Evolutionary conservation across 441 rosid genomes (phyloP).

Genomic region (Erysimum pusillum): DNA sequence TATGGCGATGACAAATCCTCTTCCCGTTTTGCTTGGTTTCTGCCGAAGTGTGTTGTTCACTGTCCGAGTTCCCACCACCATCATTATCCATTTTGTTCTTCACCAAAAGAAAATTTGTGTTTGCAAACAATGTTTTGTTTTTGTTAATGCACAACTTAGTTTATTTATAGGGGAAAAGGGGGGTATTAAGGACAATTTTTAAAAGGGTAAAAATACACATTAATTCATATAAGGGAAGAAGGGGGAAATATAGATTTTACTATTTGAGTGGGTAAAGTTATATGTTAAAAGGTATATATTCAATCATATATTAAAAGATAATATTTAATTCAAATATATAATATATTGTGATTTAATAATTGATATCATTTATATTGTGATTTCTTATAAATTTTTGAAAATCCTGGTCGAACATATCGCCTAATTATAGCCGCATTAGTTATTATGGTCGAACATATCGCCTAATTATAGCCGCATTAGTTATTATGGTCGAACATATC

Average conservation of each 20-base stretch:
- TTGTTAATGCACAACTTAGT: constrained; percentile 15
- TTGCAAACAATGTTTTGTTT: background rate
- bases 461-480: too few relatives aligned
- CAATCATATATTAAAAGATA: constrained; percentile 3
- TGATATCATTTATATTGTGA: constrained; percentile 4
- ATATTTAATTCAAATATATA: constrained; percentile 6
- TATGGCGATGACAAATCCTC: constrained; percentile 60
- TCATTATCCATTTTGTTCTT: constrained; percentile 43
- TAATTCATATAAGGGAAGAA: background rate
- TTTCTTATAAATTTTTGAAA: background rate
- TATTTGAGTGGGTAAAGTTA: constrained; percentile 4
- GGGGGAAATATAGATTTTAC: background rate
- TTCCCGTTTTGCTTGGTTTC: constrained; percentile 41
- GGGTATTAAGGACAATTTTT: background rate
- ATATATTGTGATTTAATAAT: background rate
- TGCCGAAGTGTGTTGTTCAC: constrained; percentile 48
- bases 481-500: too few relatives aligned
- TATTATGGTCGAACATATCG: background rate
- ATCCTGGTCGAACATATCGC: too few relatives aligned
- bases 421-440: background rate
- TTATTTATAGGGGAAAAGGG: constrained; percentile 33
- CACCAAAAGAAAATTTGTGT: constrained; percentile 5
- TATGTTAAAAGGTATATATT: constrained; percentile 12
- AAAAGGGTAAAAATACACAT: background rate
- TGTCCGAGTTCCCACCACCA: constrained; percentile 48